These are phyloP conservation scores for Pleurotus sapidus DNA, from an alignment of 768 basidiomycete genomes.

Conservation along the genomic window DNA sequence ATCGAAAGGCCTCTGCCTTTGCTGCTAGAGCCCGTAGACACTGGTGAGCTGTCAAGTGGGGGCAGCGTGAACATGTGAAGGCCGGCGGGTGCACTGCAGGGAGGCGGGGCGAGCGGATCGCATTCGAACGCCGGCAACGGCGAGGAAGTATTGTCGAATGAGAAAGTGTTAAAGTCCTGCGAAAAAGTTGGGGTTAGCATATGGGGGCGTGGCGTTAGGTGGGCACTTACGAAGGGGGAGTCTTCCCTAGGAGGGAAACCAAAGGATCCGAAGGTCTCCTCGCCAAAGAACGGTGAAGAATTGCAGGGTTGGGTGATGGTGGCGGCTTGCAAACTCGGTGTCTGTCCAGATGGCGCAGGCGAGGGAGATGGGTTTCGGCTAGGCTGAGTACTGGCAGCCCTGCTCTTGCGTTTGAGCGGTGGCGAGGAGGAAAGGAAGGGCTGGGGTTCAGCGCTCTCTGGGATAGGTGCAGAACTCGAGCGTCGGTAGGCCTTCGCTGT, in stretches of 20 bases:
- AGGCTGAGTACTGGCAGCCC: conserved; percentile 38
- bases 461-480: conserved; percentile 59
- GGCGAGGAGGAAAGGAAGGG: conserved; percentile 30
- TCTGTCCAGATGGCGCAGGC: conserved; percentile 11
- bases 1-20: not conserved
- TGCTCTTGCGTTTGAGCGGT: conserved; percentile 18
- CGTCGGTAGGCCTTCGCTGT: conserved; percentile 70
- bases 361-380: conserved; percentile 18
- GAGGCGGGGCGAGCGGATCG: conserved; percentile 22
- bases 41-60: not conserved
- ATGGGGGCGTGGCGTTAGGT: conserved; percentile 8
- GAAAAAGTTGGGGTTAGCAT: not conserved
- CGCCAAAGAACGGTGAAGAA: conserved; percentile 24
- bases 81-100: conserved; percentile 1
- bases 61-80: not conserved
- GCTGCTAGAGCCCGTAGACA: not conserved
- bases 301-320: conserved; percentile 27
- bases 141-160: conserved; percentile 37
- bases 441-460: conserved; percentile 35
- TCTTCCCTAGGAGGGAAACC: conserved; percentile 35
- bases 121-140: conserved; percentile 26
- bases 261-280: conserved; percentile 15
- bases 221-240: conserved; percentile 45
- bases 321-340: conserved; percentile 4
- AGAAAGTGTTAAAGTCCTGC: conserved; percentile 44